A percentile compares a stretch with the other conserved stretches of the same genome.
Conservation (phyloP, 139 green algal species). For the Chlamydomonas eustigma region DNA sequence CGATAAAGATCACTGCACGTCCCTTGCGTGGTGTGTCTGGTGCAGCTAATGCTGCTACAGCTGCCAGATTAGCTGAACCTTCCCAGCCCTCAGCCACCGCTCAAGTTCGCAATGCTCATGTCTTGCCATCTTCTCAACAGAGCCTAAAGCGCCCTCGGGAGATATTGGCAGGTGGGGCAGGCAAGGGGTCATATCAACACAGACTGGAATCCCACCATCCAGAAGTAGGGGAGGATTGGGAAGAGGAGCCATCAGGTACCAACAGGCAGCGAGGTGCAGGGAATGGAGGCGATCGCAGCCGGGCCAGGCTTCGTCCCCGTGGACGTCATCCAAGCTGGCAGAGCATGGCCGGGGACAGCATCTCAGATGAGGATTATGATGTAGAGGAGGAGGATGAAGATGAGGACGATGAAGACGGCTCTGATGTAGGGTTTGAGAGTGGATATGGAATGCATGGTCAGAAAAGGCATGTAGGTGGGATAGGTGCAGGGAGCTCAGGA, state of each 20-base stretch:
- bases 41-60: no score
- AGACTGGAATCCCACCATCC: background rate
- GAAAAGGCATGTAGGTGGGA: background rate
- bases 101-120: no score
- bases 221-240: background rate
- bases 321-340: background rate
- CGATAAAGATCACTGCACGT: no score
- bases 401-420: background rate
- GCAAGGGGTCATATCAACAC: background rate
- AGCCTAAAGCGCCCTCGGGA: background rate
- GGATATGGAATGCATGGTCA: background rate
- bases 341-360: background rate
- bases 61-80: no score
- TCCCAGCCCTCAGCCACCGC: no score
- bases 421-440: background rate
- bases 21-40: no score
- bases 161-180: background rate
- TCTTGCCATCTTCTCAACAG: no score
- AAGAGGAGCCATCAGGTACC: background rate
- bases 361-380: background rate
- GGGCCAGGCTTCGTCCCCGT: background rate
- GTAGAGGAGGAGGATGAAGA: background rate
- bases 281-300: background rate
- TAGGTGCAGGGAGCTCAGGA: no score
- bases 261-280: background rate